phyloP scores from a whole-genome alignment of 2,329 filamentous ascomycete species.

The Aspergillus cejpii region DNA sequence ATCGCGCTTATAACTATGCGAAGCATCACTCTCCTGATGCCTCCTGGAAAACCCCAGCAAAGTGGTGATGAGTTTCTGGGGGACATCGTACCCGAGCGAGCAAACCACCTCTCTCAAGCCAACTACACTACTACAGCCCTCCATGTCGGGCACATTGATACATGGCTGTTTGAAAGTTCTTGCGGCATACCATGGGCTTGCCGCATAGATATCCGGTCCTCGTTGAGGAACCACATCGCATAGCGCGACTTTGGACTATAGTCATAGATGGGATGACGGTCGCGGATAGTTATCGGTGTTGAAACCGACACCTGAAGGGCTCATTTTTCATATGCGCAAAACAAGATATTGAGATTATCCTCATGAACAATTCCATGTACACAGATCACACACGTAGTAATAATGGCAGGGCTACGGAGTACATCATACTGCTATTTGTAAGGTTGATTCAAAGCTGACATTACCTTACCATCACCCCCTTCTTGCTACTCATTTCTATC shows the following conservation, averaged over 20 bases:
- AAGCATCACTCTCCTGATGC: conserved; percentile 46
- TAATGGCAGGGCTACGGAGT: too few relatives aligned
- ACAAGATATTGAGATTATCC: too few relatives aligned
- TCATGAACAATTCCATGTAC: too few relatives aligned
- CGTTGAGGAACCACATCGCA: conserved; percentile 56
- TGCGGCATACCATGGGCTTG: conserved; percentile 52
- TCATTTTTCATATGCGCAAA: too few relatives aligned
- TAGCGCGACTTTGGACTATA: conserved; percentile 56
- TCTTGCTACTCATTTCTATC: too few relatives aligned
- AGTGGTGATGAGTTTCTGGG: conserved; percentile 45
- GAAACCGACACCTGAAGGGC: too few relatives aligned
- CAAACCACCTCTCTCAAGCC: conserved; percentile 55
- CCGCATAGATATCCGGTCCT: conserved; percentile 53
- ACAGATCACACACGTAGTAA: too few relatives aligned
- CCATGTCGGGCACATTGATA: conserved; percentile 54
- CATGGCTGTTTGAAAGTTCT: conserved; percentile 49
- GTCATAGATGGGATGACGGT: conserved; percentile 53
- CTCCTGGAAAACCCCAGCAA: conserved; percentile 51
- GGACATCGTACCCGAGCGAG: conserved; percentile 52
- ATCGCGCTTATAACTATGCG: conserved; percentile 53
- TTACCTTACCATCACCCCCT: too few relatives aligned
- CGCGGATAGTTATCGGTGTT: conserved; percentile 48
- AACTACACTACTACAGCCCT: conserved; percentile 56
- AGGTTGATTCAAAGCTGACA: too few relatives aligned
- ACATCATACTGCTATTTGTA: too few relatives aligned